Evolutionary conservation across 1,284 basidiomycete species (phyloP).

Genomic region (Puccinia novopanici): DNA sequence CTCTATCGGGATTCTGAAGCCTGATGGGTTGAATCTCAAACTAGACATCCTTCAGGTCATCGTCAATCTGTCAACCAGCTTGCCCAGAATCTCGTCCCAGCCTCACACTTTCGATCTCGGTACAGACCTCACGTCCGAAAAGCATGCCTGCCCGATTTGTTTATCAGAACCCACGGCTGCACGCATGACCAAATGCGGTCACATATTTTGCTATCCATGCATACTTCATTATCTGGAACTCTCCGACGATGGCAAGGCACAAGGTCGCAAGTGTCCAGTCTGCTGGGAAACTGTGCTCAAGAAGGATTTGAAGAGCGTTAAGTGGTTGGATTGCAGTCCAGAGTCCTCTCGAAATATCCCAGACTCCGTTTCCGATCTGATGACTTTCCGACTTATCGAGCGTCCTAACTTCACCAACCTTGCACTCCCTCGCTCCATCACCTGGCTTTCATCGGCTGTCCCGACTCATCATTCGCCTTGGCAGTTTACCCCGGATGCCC

Average conservation of each 20-base stretch:
- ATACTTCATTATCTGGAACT: constrained; percentile 77
- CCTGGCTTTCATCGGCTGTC: constrained; percentile 92
- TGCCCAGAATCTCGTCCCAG: constrained; percentile 50
- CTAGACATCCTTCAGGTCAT: constrained; percentile 94
- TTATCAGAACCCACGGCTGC: constrained; percentile 85
- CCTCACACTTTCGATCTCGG: constrained; percentile 52
- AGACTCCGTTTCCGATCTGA: constrained; percentile 61
- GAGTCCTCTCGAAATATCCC: not conserved
- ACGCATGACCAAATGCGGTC: constrained; percentile 95
- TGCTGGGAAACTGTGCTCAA: constrained; percentile 92
- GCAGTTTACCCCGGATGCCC: constrained; percentile 91
- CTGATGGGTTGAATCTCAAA: constrained; percentile 66
- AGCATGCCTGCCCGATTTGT: constrained; percentile 79
- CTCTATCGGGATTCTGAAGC: not conserved
- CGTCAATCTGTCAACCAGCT: constrained; percentile 70
- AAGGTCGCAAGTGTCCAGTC: constrained; percentile 79
- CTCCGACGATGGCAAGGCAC: constrained; percentile 74
- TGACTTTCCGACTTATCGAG: constrained; percentile 81
- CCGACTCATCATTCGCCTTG: constrained; percentile 88
- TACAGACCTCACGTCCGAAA: constrained; percentile 50
- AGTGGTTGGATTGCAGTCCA: constrained; percentile 61
- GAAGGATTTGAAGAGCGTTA: constrained; percentile 87
- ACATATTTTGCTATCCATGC: constrained; percentile 66
- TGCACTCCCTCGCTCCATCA: constrained; percentile 84
- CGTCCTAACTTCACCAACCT: constrained; percentile 91